Evolutionary conservation across 208 protist genomes (phyloP), one percentile per base, ranked within the genome.

Genomic region (Trypanosoma brucei): DNA sequence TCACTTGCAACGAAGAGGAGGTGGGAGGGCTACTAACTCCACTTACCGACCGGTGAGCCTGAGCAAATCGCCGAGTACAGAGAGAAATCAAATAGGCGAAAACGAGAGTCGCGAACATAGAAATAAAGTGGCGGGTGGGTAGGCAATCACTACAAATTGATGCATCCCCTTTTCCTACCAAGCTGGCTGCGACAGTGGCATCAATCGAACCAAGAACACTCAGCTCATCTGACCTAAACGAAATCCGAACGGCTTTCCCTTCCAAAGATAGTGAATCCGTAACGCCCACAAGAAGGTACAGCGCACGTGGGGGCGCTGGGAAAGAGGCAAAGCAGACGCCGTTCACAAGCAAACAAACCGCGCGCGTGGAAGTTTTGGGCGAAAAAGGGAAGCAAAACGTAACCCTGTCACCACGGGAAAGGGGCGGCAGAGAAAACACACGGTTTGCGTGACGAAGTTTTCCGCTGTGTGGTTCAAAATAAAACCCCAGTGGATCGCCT

Each of bases 341-440:
- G 38, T 88, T 90, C 9, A 88, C 50, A 56, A 73, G 52, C 33
- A 93, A 46, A 54, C 40, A 65, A 60, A 56, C 83, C 39, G 46
- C 76, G 46, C 78, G 75, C 81, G 53, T 62, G 33, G 39, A 54
- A 13, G 54, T 59, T n/a, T 62, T 62, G 7, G 68, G 68, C 4
- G 55, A 62, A 39, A 68, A 58, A 48, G 62, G 70, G 57, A 86
- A 87, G 44, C 64, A 59, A 55, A 90, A 59, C 30, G 70, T 37
- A 79, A 80, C 36, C 61, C 58, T 31, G 82, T 72, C 52, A 71
- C 68, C 53, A 83, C 77, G 65, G 68, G 75, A 33, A 72, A 76
- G 59, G 57, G 75, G 69, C 62, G 75, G n/a, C 60, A 69, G 34
- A 68, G 71, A 34, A 81, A 70, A 1, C 33, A 56, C 13, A 35